Conservation (phyloP, 2,329 filamentous ascomycete genomes). For the Xylaria sp. region DNA sequence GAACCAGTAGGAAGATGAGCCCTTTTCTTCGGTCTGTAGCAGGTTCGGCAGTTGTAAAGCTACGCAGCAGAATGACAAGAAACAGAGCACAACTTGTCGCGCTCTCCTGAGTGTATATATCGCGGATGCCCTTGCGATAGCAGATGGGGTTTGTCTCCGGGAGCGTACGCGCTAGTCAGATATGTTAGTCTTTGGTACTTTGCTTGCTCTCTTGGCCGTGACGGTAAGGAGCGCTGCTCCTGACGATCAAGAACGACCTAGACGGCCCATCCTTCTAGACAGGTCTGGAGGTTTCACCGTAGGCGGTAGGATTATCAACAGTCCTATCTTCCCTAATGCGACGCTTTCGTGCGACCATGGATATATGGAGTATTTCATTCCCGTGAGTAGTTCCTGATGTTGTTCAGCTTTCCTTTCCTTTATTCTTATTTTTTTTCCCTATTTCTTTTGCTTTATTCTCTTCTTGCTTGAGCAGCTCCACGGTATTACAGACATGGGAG, state of each 20-base stretch:
- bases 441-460: too few relatives aligned
- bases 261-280: constrained; percentile 30
- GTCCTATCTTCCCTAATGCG: constrained; percentile 32
- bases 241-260: constrained; percentile 1
- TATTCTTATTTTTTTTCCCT: too few relatives aligned
- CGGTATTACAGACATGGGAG: too few relatives aligned
- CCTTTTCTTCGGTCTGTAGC: too few relatives aligned
- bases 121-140: neutral
- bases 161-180: neutral
- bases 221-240: neutral
- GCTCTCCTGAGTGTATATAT: too few relatives aligned
- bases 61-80: too few relatives aligned
- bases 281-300: constrained; percentile 41
- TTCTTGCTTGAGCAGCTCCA: too few relatives aligned
- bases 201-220: constrained; percentile 1
- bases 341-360: constrained; percentile 44
- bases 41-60: too few relatives aligned
- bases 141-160: neutral
- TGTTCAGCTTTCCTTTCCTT: too few relatives aligned
- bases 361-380: constrained; percentile 44
- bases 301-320: constrained; percentile 37
- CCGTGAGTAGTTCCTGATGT: constrained; percentile 7
- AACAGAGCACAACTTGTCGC: too few relatives aligned
- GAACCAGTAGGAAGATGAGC: constrained; percentile 1
- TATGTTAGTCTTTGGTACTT: constrained; percentile 1